Percentiles rank a stretch among this genome's conserved stretches.
These are phyloP conservation scores for Massarina eburnea DNA, from an alignment of 2,329 filamentous ascomycete species.

Conservation along the genomic window DNA sequence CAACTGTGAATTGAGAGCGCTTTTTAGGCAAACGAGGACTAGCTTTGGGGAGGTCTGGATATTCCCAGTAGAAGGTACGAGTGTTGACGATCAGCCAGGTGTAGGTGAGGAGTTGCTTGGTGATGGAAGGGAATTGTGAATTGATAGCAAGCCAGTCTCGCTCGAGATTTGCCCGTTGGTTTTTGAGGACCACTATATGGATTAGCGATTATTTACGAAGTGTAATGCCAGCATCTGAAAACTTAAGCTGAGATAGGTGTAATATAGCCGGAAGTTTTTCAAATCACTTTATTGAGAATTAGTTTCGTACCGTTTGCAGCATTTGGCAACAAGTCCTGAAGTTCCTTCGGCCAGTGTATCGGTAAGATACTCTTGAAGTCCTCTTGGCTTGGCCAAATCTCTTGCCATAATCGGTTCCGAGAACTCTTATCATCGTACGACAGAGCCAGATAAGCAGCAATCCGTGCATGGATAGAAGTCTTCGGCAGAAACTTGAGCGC, in stretches of 20 bases:
- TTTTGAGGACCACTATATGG: conserved; percentile 48
- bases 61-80: conserved; percentile 61
- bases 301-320: conserved; percentile 34
- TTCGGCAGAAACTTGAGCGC: conserved; percentile 53
- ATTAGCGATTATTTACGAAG: too few species aligned
- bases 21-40: conserved; percentile 46
- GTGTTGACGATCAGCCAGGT: conserved; percentile 64
- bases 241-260: too few species aligned
- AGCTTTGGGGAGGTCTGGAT: conserved; percentile 42
- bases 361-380: conserved; percentile 64
- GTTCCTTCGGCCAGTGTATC: conserved; percentile 52
- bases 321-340: conserved; percentile 45
- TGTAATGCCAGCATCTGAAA: too few species aligned
- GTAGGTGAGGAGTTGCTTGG: conserved; percentile 53
- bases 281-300: too few species aligned
- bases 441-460: conserved; percentile 69
- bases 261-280: too few species aligned
- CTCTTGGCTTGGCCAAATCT: conserved; percentile 64
- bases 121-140: conserved; percentile 46
- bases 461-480: conserved; percentile 68
- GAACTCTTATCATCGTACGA: conserved; percentile 45
- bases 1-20: conserved; percentile 43
- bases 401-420: conserved; percentile 59
- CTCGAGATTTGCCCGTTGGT: conserved; percentile 58
- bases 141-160: conserved; percentile 53